Percentiles rank a stretch among this genome's conserved stretches.
These are phyloP conservation scores for Bimuria novae-zelandiae DNA, from an alignment of 2,329 filamentous ascomycete genomes.

Conservation along the genomic window DNA sequence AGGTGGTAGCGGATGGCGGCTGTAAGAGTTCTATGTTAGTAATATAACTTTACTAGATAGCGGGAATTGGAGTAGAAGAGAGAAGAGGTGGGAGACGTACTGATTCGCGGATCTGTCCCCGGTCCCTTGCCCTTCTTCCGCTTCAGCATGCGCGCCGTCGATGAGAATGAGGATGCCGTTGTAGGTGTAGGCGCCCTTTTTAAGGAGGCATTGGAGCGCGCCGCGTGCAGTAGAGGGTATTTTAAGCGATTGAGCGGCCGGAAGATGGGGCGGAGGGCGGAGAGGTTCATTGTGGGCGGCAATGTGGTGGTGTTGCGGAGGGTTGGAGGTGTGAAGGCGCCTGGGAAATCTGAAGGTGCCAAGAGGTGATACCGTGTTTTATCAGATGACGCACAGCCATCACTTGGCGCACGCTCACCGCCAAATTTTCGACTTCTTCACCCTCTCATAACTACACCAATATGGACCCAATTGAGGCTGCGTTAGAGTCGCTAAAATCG, in stretches of 20 bases:
- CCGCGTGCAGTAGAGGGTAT: constrained; percentile 14
- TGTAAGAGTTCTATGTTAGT: too few species aligned
- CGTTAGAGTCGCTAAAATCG: too few species aligned
- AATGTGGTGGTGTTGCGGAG: not conserved
- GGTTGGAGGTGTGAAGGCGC: too few species aligned
- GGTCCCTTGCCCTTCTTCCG: constrained; percentile 25
- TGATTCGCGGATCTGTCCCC: constrained; percentile 37
- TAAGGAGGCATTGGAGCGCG: constrained; percentile 12
- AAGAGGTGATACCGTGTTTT: too few species aligned
- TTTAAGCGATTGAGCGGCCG: constrained; percentile 19
- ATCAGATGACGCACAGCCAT: too few species aligned
- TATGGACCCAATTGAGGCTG: too few species aligned
- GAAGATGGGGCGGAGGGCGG: constrained; percentile 28
- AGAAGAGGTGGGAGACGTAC: constrained; percentile 25
- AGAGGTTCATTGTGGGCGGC: constrained; percentile 16
- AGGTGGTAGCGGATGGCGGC: constrained; percentile 72
- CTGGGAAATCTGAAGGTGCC: too few species aligned
- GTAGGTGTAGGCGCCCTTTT: constrained; percentile 16
- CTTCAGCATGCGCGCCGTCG: constrained; percentile 35
- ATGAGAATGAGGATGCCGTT: constrained; percentile 33
- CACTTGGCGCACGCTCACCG: too few species aligned
- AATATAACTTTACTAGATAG: not conserved
- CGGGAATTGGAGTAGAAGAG: not conserved
- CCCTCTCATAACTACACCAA: too few species aligned
- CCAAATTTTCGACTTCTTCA: too few species aligned